phyloP scores from a whole-genome alignment of 148 eudicot genomes.

The Mesembryanthemum crystallinum region DNA sequence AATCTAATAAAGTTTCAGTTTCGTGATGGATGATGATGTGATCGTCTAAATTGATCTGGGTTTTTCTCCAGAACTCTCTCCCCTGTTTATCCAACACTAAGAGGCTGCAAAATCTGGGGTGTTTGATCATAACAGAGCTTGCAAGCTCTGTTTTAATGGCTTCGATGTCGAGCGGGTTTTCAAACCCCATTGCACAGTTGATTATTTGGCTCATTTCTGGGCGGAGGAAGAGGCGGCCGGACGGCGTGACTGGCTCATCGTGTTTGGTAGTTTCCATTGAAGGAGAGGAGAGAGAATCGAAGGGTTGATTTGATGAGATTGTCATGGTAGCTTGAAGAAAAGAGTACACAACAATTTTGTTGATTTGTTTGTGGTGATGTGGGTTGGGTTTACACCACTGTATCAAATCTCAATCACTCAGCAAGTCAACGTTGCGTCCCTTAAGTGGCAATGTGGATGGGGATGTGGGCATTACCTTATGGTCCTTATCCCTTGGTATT shows the following conservation, averaged over 20 bases:
- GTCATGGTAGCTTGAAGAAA: too few species aligned
- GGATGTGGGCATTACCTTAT: too few species aligned
- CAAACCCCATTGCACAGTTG: constrained; percentile 35
- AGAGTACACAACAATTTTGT: too few species aligned
- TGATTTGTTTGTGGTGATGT: too few species aligned
- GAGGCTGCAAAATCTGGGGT: constrained; percentile 64
- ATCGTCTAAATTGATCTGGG: constrained; percentile 42
- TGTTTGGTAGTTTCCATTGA: neutral
- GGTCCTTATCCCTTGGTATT: too few species aligned
- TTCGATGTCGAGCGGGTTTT: constrained; percentile 37
- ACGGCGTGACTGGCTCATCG: constrained; percentile 24
- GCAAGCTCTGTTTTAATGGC: constrained; percentile 31
- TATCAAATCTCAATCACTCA: too few species aligned
- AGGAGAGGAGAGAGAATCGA: too few species aligned
- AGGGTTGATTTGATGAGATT: too few species aligned
- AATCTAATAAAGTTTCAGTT: too few species aligned
- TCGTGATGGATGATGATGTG: constrained; percentile 41
- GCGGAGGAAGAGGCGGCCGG: constrained; percentile 29
- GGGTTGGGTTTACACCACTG: too few species aligned
- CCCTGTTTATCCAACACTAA: constrained; percentile 40
- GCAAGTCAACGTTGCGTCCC: too few species aligned
- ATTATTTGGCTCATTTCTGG: constrained; percentile 49
- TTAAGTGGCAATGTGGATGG: too few species aligned
- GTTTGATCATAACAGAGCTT: constrained; percentile 41
- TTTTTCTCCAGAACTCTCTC: constrained; percentile 44